These are phyloP conservation scores for Verticillium albo-atrum DNA, from an alignment of 2,329 filamentous ascomycete species.

Conservation along the genomic window DNA sequence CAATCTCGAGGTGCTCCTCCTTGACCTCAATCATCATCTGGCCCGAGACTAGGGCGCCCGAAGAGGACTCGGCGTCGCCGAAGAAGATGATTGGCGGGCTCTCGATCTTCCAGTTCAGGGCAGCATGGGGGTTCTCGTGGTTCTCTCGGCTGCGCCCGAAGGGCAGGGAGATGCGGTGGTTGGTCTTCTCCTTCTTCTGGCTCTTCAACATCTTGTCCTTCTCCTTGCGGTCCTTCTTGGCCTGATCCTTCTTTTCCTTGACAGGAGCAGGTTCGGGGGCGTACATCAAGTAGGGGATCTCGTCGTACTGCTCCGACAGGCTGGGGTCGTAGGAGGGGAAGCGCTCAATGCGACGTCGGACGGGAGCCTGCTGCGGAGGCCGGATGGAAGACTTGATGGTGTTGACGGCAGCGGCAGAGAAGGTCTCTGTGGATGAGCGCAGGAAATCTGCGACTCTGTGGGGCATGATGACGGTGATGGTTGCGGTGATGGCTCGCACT, in stretches of 20 bases:
- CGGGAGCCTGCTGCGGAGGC: constrained; percentile 13
- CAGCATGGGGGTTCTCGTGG: constrained; percentile 32
- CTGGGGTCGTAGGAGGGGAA: neutral
- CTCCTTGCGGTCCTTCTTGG: constrained; percentile 2
- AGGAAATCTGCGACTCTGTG: constrained; percentile 55
- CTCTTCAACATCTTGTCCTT: constrained; percentile 21
- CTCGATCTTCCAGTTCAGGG: constrained; percentile 63
- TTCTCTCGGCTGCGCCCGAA: constrained; percentile 33
- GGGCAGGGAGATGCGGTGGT: constrained; percentile 33
- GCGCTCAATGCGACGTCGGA: neutral
- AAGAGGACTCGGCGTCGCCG: constrained; percentile 68
- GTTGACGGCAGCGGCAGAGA: constrained; percentile 27
- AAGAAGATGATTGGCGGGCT: constrained; percentile 85
- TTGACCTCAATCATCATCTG: constrained; percentile 71
- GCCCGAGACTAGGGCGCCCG: constrained; percentile 80
- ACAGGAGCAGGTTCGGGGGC: constrained; percentile 6
- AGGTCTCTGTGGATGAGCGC: constrained; percentile 49
- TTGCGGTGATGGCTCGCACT: constrained; percentile 6
- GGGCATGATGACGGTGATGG: constrained; percentile 39
- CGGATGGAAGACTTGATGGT: constrained; percentile 39
- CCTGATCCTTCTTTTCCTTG: constrained; percentile 1
- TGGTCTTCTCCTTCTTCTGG: constrained; percentile 19
- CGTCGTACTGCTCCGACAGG: constrained; percentile 11
- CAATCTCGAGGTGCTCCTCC: constrained; percentile 57
- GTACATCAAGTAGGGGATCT: constrained; percentile 13